Evolutionary conservation across 2,329 filamentous ascomycete genomes (phyloP).

Genomic region (Penicillium sp.): DNA sequence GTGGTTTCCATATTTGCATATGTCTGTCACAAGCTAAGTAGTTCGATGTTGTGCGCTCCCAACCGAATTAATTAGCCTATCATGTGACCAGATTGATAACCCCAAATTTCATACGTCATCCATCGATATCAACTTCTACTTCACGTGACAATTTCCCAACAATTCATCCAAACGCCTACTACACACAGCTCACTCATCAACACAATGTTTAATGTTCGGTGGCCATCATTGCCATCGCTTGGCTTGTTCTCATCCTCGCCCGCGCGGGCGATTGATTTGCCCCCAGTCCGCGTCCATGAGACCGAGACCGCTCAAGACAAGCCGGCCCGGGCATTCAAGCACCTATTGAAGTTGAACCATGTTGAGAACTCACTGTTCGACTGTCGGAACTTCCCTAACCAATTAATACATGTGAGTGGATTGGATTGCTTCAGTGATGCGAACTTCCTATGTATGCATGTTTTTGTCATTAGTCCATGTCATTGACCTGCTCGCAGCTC

Average conservation of each 20-base stretch:
- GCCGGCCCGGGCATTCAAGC: conserved; percentile 77
- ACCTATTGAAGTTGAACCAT: conserved; percentile 88
- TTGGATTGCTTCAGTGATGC: background rate
- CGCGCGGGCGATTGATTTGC: conserved; percentile 46
- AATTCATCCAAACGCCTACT: conserved; percentile 9
- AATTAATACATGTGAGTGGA: conserved; percentile 65
- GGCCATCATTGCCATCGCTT: conserved; percentile 24
- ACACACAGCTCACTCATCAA: background rate
- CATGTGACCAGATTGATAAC: conserved; percentile 9
- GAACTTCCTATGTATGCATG: background rate
- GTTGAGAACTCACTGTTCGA: conserved; percentile 81
- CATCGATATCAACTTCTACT: background rate
- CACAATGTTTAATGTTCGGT: conserved; percentile 21
- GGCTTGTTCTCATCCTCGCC: conserved; percentile 21
- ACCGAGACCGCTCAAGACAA: conserved; percentile 79
- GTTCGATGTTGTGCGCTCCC: background rate
- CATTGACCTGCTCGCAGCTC: conserved; percentile 46
- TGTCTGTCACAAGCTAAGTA: background rate
- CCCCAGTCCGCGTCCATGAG: conserved; percentile 69
- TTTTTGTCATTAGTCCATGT: background rate
- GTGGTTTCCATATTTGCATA: background rate
- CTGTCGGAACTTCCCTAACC: conserved; percentile 73
- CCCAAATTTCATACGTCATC: conserved; percentile 9
- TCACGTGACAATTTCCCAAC: conserved; percentile 19
- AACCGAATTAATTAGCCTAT: background rate